Base-by-base conservation (phyloP, 1,284 basidiomycete species). In the Apiotrichum domesticum region DNA sequence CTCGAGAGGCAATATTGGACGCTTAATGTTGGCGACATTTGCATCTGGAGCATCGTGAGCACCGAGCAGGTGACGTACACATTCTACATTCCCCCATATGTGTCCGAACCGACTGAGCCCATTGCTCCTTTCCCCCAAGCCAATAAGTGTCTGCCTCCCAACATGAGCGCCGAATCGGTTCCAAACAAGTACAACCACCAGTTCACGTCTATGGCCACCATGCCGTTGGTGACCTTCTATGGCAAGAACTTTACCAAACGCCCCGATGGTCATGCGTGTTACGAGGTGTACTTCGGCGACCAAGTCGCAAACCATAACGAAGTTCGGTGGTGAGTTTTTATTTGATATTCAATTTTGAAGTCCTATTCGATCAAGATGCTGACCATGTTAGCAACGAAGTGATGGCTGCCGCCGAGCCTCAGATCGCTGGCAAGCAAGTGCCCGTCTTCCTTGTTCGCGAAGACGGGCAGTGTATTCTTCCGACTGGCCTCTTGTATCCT, bases 221-320 rank as follows among this genome's bases (percentile, higher is more conserved):
- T 66, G 47, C 73, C 73, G 0, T 57, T 73, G 35, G 62, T 74
- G 8, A 73, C 70, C 6, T 59, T 75, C 78, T 90, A 92, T 69
- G 93, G 92, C 57, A 89, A 92, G 74, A 90, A 93, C 77, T 91
- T 96, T 74, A 82, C 81, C 68, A 90, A 90, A 78, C 54, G 87
- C 85, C 61, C 87, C 82, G 62, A 82, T 88, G 65, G 84, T 81
- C 56, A 46, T 6, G 53, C 73, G 6, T 59, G 63, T 33, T 63
- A 71, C 60, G 33, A 56, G 13, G 84, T 95, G 50, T 96, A 89
- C 80, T 96, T 91, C 70, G 92, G 90, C 46, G 85, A 87, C 40
- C 87, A 91, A 72, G 87, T 88, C 46, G 90, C 89, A 52, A 83
- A 85, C 35, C 88, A 87, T 71, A 87, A 90, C 63, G 90, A 95